phyloP scores from a whole-genome alignment of 192 early-diverging fungal species.

The Gonapodya prolifera region DNA sequence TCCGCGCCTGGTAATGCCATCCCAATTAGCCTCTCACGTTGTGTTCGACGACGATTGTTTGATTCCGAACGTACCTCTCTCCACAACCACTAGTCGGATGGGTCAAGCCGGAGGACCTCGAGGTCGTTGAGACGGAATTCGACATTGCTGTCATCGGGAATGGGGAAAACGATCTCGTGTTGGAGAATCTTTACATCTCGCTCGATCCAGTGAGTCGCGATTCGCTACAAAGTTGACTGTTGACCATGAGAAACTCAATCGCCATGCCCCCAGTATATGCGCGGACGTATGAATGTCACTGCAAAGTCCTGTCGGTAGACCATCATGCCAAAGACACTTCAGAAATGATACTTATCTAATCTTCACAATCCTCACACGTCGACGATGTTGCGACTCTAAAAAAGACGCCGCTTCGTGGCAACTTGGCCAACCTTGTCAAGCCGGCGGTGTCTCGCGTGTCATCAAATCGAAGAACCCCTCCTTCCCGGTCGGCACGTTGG shows the following conservation, averaged over 20 bases:
- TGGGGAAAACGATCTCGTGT: constrained; percentile 26
- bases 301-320: constrained; percentile 21
- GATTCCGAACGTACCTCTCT: neutral
- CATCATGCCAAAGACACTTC: neutral
- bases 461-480: constrained; percentile 45
- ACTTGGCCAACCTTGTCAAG: constrained; percentile 48
- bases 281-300: constrained; percentile 43
- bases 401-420: constrained; percentile 26
- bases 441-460: constrained; percentile 49
- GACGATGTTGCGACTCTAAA: no score
- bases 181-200: constrained; percentile 53
- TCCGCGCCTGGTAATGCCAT: neutral
- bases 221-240: constrained; percentile 30
- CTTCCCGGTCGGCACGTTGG: constrained; percentile 44
- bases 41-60: neutral
- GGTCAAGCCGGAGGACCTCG: constrained; percentile 23
- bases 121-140: constrained; percentile 23
- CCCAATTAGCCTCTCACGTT: neutral
- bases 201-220: constrained; percentile 14
- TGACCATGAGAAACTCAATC: neutral
- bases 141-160: constrained; percentile 28
- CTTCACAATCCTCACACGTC: no score
- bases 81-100: neutral
- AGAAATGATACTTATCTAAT: neutral
- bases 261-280: constrained; percentile 34